phyloP scores from a whole-genome alignment of 2,329 filamentous ascomycete genomes.

The Daldinia sp. region DNA sequence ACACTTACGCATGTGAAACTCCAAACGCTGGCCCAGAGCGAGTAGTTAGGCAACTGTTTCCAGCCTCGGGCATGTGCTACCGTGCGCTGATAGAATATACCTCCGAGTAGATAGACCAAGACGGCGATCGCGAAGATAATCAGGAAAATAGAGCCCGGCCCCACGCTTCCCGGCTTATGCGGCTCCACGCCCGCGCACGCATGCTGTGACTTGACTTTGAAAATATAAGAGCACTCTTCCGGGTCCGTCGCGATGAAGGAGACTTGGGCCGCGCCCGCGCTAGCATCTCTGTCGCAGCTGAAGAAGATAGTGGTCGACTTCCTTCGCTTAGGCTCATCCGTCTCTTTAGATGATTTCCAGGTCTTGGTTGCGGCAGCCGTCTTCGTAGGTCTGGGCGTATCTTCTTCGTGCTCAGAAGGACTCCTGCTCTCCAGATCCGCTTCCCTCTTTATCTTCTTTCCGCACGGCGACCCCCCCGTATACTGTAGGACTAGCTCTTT shows the following conservation, averaged over 20 bases:
- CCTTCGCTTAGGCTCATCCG: slow-evolving; percentile 56
- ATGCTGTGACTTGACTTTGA: slow-evolving; percentile 87
- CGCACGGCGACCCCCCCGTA: slow-evolving; percentile 80
- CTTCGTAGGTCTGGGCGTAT: slow-evolving; percentile 40
- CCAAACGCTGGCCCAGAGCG: slow-evolving; percentile 89
- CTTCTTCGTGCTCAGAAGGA: slow-evolving; percentile 50
- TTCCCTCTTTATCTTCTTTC: slow-evolving; percentile 56
- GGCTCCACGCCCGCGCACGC: slow-evolving; percentile 79
- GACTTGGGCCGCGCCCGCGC: slow-evolving; percentile 74
- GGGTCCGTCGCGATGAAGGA: slow-evolving; percentile 87
- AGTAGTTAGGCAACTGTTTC: slow-evolving; percentile 95
- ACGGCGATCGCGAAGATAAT: slow-evolving; percentile 84
- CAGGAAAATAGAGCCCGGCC: slow-evolving; percentile 83
- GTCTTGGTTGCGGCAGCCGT: slow-evolving; percentile 24
- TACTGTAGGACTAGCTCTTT: slow-evolving; percentile 83
- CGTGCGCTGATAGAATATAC: slow-evolving; percentile 94
- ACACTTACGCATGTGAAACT: slow-evolving; percentile 82
- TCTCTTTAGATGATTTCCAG: slow-evolving; percentile 43
- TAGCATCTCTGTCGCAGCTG: slow-evolving; percentile 87
- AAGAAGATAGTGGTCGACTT: slow-evolving; percentile 93
- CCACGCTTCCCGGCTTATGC: slow-evolving; percentile 77
- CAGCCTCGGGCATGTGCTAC: slow-evolving; percentile 95
- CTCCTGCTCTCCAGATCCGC: slow-evolving; percentile 48
- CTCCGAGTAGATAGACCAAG: slow-evolving; percentile 89
- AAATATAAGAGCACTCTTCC: slow-evolving; percentile 95